Base-by-base conservation (phyloP, 345 rosid genomes). In the Atalantia buxifolia region DNA sequence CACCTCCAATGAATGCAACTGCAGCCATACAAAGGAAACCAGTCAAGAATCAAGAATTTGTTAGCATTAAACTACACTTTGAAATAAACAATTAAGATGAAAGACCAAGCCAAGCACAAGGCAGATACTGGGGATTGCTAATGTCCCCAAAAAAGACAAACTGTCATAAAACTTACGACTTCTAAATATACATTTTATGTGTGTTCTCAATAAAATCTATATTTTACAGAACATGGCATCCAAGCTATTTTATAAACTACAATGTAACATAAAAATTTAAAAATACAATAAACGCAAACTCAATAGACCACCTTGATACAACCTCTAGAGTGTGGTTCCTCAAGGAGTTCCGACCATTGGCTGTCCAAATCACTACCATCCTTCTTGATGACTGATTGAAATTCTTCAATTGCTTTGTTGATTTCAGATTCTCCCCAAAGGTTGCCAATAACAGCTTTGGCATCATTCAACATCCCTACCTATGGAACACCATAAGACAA, bases 311-410 rank as follows among this genome's bases (percentile, higher is more conserved):
- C 90, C 92, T 88, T 77, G 77, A 77, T 82, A 85, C 89, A 87
- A 93, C 94, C 97, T 93, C 88, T 87, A 82, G 88, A 89, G 79
- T 93, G 90, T 21, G 95, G 97, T 78, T 90, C 88, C 86, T 89
- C 90, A 6, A 91, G 83, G 55, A 93, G 93, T 71, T 91, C 95
- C 81, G 76, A 78, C 95, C 97, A 93, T 50, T 87, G 78, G 81
- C 92, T 85, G 53, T 84, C 86, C 59, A 67, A 66, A 81, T 89
- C 88, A 78, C 83, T 80, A 76, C 89, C 88, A 83, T 89, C 88
- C 79, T 80, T 83, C 81, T 83, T 85, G 63, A 87, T 83, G 63
- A 88, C 91, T 8, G 81, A 84, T 83, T 87, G 91, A 72, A 93
- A 85, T 56, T 88, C 94, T 85, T 89, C 87, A 62, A 89, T 79